Evolutionary conservation across 257 asterid species (phyloP), one percentile per base, ranked within the genome.

Genomic region (Salvia miltiorrhiza): DNA sequence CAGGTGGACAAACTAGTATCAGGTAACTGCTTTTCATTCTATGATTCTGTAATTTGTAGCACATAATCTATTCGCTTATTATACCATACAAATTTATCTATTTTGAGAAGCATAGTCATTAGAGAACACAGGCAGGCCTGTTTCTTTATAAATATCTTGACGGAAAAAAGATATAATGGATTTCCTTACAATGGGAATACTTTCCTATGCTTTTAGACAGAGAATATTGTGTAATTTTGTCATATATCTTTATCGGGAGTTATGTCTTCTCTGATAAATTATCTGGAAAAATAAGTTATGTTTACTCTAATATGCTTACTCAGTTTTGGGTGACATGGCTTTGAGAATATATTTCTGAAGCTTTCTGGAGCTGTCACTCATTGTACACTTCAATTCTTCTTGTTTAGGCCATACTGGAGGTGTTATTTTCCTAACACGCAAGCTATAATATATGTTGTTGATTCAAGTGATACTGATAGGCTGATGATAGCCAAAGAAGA

Each of bases 1-100:
- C 96, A 93, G 99, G 99, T 74, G 99, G 99, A n/a, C 99, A 93
- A 86, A 93, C 99, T 35, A 93, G 97, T 83, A 93, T 90, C 75
- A 87, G 99, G 97, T 93, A 86, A 72, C 60, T 65, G 20, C 16
- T 0, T 59, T 64, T 47, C 16, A 54, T 45, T 44, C 45, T 73
- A 37, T 69, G 48, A 54, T 75, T 79, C 40, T 71, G 30, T 62
- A 23, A n/a, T 69, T 62, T 69, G n/a, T 80, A 47, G 43, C 64
- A 57, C 12, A 57, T 57, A 9, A 57, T 11, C 26, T 49, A 12
- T 14, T 67, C 45, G 26, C 0, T 26, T 56, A 28, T 41, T 12
- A 14, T 17, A 26, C 45, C 24, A 33, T 17, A 21, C 23, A 41
- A 30, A 14, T 33, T 10, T 24, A 72, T 48, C 40, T 19, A 43